phyloP scores from a whole-genome alignment of 2,329 filamentous ascomycete genomes.

The Sarocladium oryzae region DNA sequence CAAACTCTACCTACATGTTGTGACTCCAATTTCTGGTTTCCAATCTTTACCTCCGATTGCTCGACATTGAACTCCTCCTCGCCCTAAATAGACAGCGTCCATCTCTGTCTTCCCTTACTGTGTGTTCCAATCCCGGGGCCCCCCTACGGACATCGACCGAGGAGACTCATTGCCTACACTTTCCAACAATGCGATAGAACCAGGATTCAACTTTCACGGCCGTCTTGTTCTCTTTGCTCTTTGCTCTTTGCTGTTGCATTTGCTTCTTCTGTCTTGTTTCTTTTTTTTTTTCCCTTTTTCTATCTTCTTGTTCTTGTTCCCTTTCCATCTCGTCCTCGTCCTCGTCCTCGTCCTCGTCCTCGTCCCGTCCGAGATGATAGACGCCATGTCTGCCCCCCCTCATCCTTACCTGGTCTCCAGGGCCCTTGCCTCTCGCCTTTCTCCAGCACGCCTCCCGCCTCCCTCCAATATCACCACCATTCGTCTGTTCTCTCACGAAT shows the following conservation, averaged over 20 bases:
- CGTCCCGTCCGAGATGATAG: background rate
- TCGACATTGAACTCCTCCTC: no score
- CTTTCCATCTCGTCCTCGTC: background rate
- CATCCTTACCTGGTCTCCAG: background rate
- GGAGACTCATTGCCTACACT: background rate
- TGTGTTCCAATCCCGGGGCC: no score
- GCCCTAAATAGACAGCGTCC: no score
- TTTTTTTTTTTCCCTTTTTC: background rate
- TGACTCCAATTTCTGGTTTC: no score
- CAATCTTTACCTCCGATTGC: no score
- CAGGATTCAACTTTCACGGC: background rate
- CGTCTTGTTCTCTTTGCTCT: background rate
- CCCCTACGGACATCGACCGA: constrained; percentile 4
- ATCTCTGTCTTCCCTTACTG: no score
- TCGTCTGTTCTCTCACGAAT: background rate
- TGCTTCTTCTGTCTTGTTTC: constrained; percentile 1
- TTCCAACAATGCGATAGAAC: background rate
- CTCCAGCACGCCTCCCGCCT: background rate
- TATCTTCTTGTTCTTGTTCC: no score
- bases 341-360: background rate
- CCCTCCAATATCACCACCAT: background rate
- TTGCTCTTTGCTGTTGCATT: background rate
- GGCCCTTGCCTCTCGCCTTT: background rate
- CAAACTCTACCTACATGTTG: no score
- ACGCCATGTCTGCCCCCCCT: background rate